Conservation (phyloP, 164 flowering plant genomes). For the Buxus sempervirens region DNA sequence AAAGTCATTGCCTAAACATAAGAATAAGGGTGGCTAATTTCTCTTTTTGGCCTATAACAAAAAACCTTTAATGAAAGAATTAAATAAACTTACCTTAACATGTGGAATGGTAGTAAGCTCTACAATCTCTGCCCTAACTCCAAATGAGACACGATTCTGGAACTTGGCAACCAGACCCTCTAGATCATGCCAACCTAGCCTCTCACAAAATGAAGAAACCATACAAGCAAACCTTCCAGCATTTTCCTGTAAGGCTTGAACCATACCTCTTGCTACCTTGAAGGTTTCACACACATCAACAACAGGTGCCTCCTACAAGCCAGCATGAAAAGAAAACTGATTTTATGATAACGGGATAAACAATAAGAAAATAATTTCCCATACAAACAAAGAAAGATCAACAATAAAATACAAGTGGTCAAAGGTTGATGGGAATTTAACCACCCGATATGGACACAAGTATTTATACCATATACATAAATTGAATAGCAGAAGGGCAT, state of each 20-base stretch:
- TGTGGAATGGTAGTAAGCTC: conserved; percentile 90
- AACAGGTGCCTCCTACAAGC: conserved; percentile 81
- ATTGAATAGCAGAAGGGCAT: too few species aligned
- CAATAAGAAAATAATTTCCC: background rate
- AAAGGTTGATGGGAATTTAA: too few species aligned
- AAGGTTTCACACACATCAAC: conserved; percentile 87
- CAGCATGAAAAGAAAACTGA: conserved; percentile 12
- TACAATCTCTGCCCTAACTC: conserved; percentile 94
- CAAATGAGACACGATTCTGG: conserved; percentile 94
- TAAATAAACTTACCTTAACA: conserved; percentile 57
- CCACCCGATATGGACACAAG: too few species aligned
- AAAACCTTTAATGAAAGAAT: conserved; percentile 4
- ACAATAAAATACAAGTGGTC: too few species aligned
- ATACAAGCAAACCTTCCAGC: conserved; percentile 98
- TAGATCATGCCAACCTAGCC: conserved; percentile 97
- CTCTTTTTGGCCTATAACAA: background rate
- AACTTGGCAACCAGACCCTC: conserved; percentile 91
- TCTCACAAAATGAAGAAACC: conserved; percentile 95
- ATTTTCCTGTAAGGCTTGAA: conserved; percentile 95
- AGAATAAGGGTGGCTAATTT: background rate
- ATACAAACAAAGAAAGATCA: background rate
- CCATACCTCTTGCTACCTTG: conserved; percentile 98
- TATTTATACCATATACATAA: too few species aligned
- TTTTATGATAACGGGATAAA: background rate
- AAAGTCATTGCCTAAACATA: background rate